A percentile compares a stretch with the other conserved stretches of the same genome.
These are phyloP conservation scores for Cerioporus squamosus DNA, from an alignment of 1,284 basidiomycete species.

Conservation along the genomic window DNA sequence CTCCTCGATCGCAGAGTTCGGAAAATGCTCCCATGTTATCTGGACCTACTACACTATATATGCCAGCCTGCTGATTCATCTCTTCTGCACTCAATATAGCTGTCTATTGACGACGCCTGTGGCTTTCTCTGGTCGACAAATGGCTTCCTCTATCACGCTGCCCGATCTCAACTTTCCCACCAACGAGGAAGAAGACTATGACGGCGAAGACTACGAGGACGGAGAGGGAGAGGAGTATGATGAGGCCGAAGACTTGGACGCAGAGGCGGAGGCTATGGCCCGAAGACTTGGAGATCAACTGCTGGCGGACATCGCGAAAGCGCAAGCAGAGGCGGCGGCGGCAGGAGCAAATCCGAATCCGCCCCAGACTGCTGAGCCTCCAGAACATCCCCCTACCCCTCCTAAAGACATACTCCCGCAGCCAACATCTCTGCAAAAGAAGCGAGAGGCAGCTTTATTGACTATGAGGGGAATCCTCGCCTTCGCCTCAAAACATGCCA, in stretches of 20 bases:
- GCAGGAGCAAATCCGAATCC: conserved; percentile 33
- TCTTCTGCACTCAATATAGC: too few relatives aligned
- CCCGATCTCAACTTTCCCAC: conserved; percentile 18
- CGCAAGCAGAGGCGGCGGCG: conserved; percentile 48
- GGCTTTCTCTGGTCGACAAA: background rate
- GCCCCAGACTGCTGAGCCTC: conserved; percentile 11
- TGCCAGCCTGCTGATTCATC: too few relatives aligned
- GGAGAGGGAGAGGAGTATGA: conserved; percentile 50
- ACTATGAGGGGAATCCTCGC: conserved; percentile 67
- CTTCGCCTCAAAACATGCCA: conserved; percentile 56
- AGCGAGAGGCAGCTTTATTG: conserved; percentile 57
- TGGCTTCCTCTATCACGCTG: conserved; percentile 20
- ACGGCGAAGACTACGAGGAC: conserved; percentile 41
- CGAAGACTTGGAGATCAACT: conserved; percentile 69
- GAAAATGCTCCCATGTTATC: background rate
- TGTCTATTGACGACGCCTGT: background rate
- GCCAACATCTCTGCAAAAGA: conserved; percentile 35
- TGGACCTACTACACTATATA: too few relatives aligned
- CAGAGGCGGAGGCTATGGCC: conserved; percentile 73
- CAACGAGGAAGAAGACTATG: conserved; percentile 20
- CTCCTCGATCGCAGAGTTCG: background rate
- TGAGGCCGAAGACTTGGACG: conserved; percentile 67
- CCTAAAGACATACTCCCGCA: background rate
- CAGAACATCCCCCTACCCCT: conserved; percentile 4
- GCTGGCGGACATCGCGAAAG: conserved; percentile 72